Evolutionary conservation across 2,329 filamentous ascomycete species (phyloP), one percentile per base, ranked within the genome.

Genomic region (Thielaviopsis populi): DNA sequence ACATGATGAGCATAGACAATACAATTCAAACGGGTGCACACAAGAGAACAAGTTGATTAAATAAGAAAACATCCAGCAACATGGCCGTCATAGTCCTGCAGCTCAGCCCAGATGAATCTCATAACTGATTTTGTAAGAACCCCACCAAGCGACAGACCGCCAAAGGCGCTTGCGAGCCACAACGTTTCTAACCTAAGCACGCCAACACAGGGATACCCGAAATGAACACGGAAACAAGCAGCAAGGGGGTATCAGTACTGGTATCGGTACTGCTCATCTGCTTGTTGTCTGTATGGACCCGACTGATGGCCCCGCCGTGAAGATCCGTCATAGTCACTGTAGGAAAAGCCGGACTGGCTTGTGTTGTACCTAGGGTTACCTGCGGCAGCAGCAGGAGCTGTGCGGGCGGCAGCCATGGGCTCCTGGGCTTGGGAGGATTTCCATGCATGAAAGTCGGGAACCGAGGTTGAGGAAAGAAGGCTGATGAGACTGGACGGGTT

Each of bases 401-500:
- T 8, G 30, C 58, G 56, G 50, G 53, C 17, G 15, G 66, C 42
- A 22, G 68, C 62, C 4, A 65, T 63, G 17, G 68, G 68, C 11
- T 73, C 72, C 64, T 66, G 65, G n/a, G 65, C 72, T 64, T 66
- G 65, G 19, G 65, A 58, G 24, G 75, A 71, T 70, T 82, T 83
- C 79, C 82, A 83, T 8, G 78, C 75, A 40, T 74, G 74, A 67
- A 79, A 81, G 67, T 83, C 81, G 0, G 87, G 88, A 10, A 94
- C 78, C 27, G 82, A 77, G 6, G 86, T 83, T 22, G 60, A 80
- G 40, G 84, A 81, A 24, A 99, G 77, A 48, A 96, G 77, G 40
- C 83, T 81, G 6, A 94, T 86, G 75, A 96, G 78, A 65, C 81
- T 84, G 41, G 83, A 77, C 0, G 90, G 76, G 67, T 82, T 87